Evolutionary conservation across 129 eudicot species (phyloP).

Genomic region (Artemisia argyi): DNA sequence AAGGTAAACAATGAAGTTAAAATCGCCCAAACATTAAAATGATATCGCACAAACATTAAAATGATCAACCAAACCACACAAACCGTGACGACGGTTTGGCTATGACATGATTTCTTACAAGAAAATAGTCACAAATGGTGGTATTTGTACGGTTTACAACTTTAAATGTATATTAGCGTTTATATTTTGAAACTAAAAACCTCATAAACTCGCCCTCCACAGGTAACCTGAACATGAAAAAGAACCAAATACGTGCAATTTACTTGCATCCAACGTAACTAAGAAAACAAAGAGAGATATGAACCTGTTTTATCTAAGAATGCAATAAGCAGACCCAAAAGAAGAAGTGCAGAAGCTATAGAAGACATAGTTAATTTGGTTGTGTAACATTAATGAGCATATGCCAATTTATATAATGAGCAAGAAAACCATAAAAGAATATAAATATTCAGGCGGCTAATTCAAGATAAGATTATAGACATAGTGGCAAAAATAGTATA

Average conservation of each 20-base stretch:
- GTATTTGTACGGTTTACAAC: no score
- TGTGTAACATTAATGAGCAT: constrained; percentile 12
- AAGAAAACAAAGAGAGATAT: neutral
- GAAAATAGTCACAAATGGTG: no score
- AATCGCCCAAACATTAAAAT: neutral
- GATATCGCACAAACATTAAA: neutral
- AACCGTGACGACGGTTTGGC: neutral
- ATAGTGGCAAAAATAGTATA: neutral
- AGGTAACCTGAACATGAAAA: no score
- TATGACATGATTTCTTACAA: neutral
- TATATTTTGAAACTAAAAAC: no score
- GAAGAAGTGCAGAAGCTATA: constrained; percentile 25
- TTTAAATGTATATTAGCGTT: no score
- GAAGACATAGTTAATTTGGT: constrained; percentile 26
- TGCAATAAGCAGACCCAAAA: constrained; percentile 24
- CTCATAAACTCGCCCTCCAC: no score
- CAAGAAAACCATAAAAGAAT: neutral
- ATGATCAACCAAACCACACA: neutral
- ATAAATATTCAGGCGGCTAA: neutral
- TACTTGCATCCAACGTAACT: neutral
- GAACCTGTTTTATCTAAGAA: constrained; percentile 27
- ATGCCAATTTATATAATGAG: constrained; percentile 26
- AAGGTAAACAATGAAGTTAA: neutral
- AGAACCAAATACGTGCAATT: neutral
- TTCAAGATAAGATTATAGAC: neutral